Conservation (phyloP, 176 grass and related monocot genomes). For the Themeda triandra region DNA sequence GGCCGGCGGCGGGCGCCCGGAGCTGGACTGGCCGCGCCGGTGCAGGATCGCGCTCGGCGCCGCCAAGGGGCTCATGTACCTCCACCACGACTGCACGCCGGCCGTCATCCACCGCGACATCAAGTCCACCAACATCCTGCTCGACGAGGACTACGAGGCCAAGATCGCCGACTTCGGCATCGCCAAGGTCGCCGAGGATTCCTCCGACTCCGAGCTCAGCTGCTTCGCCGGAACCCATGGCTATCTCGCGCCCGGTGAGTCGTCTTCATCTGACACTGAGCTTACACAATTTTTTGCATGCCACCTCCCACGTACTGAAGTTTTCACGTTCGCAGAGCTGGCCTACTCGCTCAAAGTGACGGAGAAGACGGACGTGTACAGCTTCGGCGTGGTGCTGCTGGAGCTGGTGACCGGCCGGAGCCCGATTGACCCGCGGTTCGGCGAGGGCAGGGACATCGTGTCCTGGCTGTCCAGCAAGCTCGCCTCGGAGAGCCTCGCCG, state of each 20-base stretch:
- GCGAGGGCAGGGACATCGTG: slow-evolving; percentile 82
- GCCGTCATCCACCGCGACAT: slow-evolving; percentile 88
- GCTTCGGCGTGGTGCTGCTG: slow-evolving; percentile 82
- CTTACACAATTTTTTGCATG: neutral
- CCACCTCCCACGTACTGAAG: neutral
- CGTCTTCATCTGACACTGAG: neutral
- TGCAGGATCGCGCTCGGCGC: slow-evolving; percentile 60
- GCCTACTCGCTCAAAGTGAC: slow-evolving; percentile 70
- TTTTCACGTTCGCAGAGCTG: slow-evolving; percentile 45
- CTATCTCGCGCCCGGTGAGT: slow-evolving; percentile 83
- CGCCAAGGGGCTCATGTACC: slow-evolving; percentile 85
- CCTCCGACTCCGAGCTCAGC: slow-evolving; percentile 43
- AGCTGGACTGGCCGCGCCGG: slow-evolving; percentile 65
- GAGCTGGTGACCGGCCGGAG: slow-evolving; percentile 67
- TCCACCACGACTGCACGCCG: slow-evolving; percentile 85
- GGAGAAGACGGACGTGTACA: slow-evolving; percentile 93
- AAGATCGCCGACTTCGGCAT: slow-evolving; percentile 94
- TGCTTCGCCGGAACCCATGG: slow-evolving; percentile 90
- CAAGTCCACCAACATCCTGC: slow-evolving; percentile 82
- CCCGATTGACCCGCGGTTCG: slow-evolving; percentile 72
- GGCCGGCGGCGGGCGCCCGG: slow-evolving; percentile 25
- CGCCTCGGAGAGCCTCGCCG: slow-evolving; percentile 28
- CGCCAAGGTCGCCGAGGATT: slow-evolving; percentile 47
- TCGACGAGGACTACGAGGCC: slow-evolving; percentile 68
- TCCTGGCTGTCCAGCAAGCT: slow-evolving; percentile 67